Evolutionary conservation across 2,329 filamentous ascomycete genomes (phyloP).

Genomic region (Colletotrichum euphorbiae): DNA sequence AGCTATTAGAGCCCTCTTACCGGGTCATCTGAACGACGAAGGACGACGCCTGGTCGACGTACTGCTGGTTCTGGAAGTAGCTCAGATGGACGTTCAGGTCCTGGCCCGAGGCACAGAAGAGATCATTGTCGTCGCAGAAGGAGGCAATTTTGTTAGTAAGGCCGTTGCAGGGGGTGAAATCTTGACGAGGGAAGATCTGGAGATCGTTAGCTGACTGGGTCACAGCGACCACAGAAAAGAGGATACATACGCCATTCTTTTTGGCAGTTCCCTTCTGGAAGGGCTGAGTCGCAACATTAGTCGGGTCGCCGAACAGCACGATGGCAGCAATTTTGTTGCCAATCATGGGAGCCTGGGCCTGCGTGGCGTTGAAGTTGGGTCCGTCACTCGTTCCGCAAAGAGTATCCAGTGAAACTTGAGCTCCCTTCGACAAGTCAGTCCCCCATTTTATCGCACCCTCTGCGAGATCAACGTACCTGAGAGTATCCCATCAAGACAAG

Average conservation of each 20-base stretch:
- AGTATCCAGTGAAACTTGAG: slow-evolving; percentile 52
- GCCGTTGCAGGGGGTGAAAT: slow-evolving; percentile 17
- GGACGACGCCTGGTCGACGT: slow-evolving; percentile 6
- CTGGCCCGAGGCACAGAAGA: slow-evolving; percentile 35
- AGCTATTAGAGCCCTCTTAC: neutral
- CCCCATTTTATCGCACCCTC: neutral
- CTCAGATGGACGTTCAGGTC: slow-evolving; percentile 32
- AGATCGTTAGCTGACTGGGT: neutral
- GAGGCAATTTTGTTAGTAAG: slow-evolving; percentile 13
- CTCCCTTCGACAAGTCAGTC: slow-evolving; percentile 46
- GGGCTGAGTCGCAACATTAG: slow-evolving; percentile 49
- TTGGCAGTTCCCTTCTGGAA: slow-evolving; percentile 53
- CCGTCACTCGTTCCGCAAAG: slow-evolving; percentile 51
- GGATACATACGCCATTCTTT: slow-evolving; percentile 51
- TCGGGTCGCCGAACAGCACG: slow-evolving; percentile 56
- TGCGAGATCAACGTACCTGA: slow-evolving; percentile 45
- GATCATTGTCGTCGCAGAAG: slow-evolving; percentile 33
- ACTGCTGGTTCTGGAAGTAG: slow-evolving; percentile 34
- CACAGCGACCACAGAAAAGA: fast-evolving
- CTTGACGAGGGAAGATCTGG: slow-evolving; percentile 34
- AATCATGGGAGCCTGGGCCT: slow-evolving; percentile 44
- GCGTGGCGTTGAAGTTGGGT: slow-evolving; percentile 44
- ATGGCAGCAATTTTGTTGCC: slow-evolving; percentile 53
- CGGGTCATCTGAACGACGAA: slow-evolving; percentile 22
- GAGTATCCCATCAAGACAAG: slow-evolving; percentile 57